phyloP scores from a whole-genome alignment of 2,329 filamentous ascomycete genomes.

The Ascochyta rabiei region DNA sequence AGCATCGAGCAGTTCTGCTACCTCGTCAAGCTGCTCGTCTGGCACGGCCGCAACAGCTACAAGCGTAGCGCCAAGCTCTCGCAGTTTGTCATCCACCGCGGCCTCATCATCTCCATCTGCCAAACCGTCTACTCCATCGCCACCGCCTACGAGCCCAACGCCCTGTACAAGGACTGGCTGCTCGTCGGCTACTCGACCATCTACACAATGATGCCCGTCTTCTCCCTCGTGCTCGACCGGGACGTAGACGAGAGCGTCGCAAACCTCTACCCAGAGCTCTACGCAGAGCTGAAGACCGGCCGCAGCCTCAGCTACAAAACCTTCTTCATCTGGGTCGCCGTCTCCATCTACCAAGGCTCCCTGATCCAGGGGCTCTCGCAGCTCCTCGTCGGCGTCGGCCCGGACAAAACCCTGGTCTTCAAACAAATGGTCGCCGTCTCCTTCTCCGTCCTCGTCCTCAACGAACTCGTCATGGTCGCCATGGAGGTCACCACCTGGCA shows the following conservation, averaged over 20 bases:
- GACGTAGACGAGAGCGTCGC: constrained; percentile 94
- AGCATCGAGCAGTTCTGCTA: constrained; percentile 95
- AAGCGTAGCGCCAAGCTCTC: constrained; percentile 94
- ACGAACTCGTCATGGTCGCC: constrained; percentile 96
- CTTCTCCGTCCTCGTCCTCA: constrained; percentile 89
- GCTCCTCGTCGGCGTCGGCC: constrained; percentile 76
- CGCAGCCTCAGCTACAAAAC: constrained; percentile 87
- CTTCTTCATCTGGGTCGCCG: constrained; percentile 95
- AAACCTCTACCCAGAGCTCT: constrained; percentile 94
- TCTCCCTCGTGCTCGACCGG: constrained; percentile 90
- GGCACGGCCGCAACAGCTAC: constrained; percentile 98
- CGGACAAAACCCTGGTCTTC: constrained; percentile 40
- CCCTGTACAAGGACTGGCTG: constrained; percentile 92
- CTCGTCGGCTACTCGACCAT: constrained; percentile 95
- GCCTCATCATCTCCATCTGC: constrained; percentile 91
- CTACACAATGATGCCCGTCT: constrained; percentile 91
- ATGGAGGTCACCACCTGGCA: constrained; percentile 98
- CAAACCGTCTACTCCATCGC: constrained; percentile 98
- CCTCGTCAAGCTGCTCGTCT: constrained; percentile 94
- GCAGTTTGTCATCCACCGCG: constrained; percentile 97
- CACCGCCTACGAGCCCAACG: constrained; percentile 88
- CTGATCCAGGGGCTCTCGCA: constrained; percentile 96
- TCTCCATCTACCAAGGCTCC: constrained; percentile 92
- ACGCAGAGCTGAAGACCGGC: constrained; percentile 93
- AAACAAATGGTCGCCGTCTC: constrained; percentile 81